Evolutionary conservation across 495 filamentous ascomycete genomes (phyloP).

Genomic region (Hypoxylon subgilvum): DNA sequence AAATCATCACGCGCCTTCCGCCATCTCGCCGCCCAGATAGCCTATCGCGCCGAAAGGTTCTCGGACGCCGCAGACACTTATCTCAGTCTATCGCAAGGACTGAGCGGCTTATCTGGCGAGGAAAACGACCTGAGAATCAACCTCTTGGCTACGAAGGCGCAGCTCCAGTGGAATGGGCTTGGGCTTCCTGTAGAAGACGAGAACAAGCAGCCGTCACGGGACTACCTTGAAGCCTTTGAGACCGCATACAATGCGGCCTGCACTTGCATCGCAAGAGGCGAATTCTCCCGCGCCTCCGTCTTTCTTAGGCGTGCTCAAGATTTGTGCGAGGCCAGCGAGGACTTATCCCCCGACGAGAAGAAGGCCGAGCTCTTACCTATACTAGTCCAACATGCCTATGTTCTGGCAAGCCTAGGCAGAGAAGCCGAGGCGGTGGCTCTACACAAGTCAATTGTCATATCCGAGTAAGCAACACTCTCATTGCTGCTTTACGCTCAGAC

Average conservation of each 20-base stretch:
- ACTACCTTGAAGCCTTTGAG: slow-evolving; percentile 90
- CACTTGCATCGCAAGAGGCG: slow-evolving; percentile 78
- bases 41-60: slow-evolving; percentile 86
- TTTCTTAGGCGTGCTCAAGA: slow-evolving; percentile 85
- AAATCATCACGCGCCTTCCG: slow-evolving; percentile 63
- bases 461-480: slow-evolving; percentile 43
- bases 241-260: slow-evolving; percentile 93
- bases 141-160: slow-evolving; percentile 75
- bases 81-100: slow-evolving; percentile 59
- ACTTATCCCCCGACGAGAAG: slow-evolving; percentile 83
- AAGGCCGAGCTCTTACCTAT: slow-evolving; percentile 84
- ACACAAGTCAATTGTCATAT: slow-evolving; percentile 61
- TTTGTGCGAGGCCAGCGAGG: slow-evolving; percentile 82
- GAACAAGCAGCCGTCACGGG: slow-evolving; percentile 63
- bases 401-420: slow-evolving; percentile 74
- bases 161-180: slow-evolving; percentile 81
- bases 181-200: slow-evolving; percentile 46
- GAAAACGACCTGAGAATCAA: slow-evolving; percentile 90
- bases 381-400: slow-evolving; percentile 82
- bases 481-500: neutral
- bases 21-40: slow-evolving; percentile 88
- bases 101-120: slow-evolving; percentile 63
- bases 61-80: slow-evolving; percentile 73
- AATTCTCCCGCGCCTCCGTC: slow-evolving; percentile 74
- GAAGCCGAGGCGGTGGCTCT: slow-evolving; percentile 72